Evolutionary conservation across 1,139 yeast genomes (phyloP).

Genomic region (Yamadazyma atmosphaerica): DNA sequence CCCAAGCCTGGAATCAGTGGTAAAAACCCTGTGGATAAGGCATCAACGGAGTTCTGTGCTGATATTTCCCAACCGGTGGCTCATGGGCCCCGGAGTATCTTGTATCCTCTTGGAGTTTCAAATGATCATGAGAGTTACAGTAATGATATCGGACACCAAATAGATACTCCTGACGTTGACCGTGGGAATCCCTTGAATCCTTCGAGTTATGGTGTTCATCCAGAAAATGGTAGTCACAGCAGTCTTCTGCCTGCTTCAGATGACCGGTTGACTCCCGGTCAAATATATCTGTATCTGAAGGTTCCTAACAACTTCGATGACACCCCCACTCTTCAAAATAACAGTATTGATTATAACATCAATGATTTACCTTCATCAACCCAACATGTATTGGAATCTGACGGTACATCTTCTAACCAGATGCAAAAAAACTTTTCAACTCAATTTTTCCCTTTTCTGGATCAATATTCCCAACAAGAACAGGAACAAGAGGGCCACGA

Average conservation of each 20-base stretch:
- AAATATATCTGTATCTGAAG: not conserved
- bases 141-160: not conserved
- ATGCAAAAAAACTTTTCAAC: not conserved
- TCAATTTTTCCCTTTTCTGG: constrained; percentile 1
- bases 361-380: not conserved
- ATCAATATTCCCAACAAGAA: not conserved
- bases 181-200: not conserved
- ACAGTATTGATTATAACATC: not conserved
- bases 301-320: not conserved
- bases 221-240: not conserved
- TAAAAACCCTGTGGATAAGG: not conserved
- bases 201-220: not conserved
- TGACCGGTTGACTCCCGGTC: not conserved
- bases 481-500: not conserved
- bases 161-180: not conserved
- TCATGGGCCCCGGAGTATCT: too few species aligned
- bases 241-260: not conserved
- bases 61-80: not conserved
- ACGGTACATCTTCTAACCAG: not conserved
- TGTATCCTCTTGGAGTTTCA: not conserved
- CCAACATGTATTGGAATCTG: not conserved
- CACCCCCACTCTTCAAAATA: not conserved
- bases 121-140: not conserved
- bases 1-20: not conserved
- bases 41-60: too few species aligned